phyloP scores from a whole-genome alignment of 2,329 filamentous ascomycete genomes.

The Epichloe elymi region DNA sequence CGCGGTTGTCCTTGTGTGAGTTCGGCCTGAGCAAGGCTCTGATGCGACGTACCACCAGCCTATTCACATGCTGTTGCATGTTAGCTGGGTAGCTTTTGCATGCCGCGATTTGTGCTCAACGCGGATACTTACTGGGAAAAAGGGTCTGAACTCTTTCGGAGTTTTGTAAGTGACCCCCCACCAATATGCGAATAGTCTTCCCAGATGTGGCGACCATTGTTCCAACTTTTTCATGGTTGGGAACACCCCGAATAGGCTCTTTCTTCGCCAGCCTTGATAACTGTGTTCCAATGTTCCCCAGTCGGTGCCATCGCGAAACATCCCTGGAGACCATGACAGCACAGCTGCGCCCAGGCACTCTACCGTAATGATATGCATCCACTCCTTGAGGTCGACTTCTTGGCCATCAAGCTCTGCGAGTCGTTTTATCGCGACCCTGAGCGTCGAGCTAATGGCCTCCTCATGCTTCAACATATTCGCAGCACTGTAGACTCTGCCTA shows the following conservation, averaged over 20 bases:
- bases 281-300: slow-evolving; percentile 33
- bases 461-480: slow-evolving; percentile 30
- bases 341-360: slow-evolving; percentile 38
- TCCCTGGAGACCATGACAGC: slow-evolving; percentile 38
- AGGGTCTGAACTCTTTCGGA: slow-evolving; percentile 29
- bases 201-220: slow-evolving; percentile 22
- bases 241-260: slow-evolving; percentile 39
- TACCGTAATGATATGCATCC: slow-evolving; percentile 43
- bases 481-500: slow-evolving; percentile 34
- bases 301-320: slow-evolving; percentile 30
- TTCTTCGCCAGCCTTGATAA: slow-evolving; percentile 37
- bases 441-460: slow-evolving; percentile 25
- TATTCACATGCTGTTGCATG: slow-evolving; percentile 19
- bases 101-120: not conserved
- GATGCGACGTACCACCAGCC: slow-evolving; percentile 20
- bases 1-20: slow-evolving; percentile 16
- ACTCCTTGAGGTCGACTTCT: slow-evolving; percentile 35
- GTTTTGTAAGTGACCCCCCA: slow-evolving; percentile 36
- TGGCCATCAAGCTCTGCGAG: slow-evolving; percentile 23
- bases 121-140: slow-evolving; percentile 32
- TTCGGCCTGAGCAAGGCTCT: slow-evolving; percentile 18
- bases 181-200: slow-evolving; percentile 25
- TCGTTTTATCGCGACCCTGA: slow-evolving; percentile 22
- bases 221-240: slow-evolving; percentile 27
- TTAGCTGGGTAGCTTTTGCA: not conserved